A percentile compares a stretch with the other conserved stretches of the same genome.
Evolutionary conservation across 2,329 filamentous ascomycete species (phyloP).

Genomic region (Alternaria tenuissima): DNA sequence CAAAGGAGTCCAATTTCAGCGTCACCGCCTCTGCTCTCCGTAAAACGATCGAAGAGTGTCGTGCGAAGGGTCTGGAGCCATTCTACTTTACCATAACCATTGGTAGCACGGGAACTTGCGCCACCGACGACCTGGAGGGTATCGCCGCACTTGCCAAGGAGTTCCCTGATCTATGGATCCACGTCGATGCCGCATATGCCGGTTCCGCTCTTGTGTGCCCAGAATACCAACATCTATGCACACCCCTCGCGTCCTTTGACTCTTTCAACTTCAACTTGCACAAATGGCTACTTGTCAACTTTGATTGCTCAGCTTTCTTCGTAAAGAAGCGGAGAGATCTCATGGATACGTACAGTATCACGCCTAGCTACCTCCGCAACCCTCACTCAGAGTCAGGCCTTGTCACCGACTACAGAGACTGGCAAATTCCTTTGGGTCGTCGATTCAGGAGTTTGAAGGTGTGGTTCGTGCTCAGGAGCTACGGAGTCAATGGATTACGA

Average conservation of each 20-base stretch:
- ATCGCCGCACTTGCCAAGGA: conserved; percentile 66
- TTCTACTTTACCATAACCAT: conserved; percentile 87
- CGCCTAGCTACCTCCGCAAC: conserved; percentile 84
- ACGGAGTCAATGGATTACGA: conserved; percentile 79
- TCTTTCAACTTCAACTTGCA: conserved; percentile 96
- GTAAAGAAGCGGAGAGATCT: conserved; percentile 78
- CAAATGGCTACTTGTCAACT: conserved; percentile 96
- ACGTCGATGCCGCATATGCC: conserved; percentile 93
- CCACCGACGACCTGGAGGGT: conserved; percentile 79
- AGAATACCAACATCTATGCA: conserved; percentile 76
- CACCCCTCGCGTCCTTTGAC: conserved; percentile 73
- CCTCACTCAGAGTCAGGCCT: conserved; percentile 79
- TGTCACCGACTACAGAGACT: conserved; percentile 95
- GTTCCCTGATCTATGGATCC: conserved; percentile 79
- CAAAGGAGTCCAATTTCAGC: conserved; percentile 69
- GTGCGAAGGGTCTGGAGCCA: conserved; percentile 75
- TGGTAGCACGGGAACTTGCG: conserved; percentile 88
- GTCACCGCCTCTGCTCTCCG: conserved; percentile 73
- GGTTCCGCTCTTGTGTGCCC: conserved; percentile 84
- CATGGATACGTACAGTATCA: conserved; percentile 80
- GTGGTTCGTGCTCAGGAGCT: conserved; percentile 90
- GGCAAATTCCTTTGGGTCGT: conserved; percentile 92
- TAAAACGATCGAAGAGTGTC: conserved; percentile 69
- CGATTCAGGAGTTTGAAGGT: conserved; percentile 90
- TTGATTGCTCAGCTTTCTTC: conserved; percentile 81